Conservation (phyloP, 768 basidiomycete genomes). For the Auricularia sp. region DNA sequence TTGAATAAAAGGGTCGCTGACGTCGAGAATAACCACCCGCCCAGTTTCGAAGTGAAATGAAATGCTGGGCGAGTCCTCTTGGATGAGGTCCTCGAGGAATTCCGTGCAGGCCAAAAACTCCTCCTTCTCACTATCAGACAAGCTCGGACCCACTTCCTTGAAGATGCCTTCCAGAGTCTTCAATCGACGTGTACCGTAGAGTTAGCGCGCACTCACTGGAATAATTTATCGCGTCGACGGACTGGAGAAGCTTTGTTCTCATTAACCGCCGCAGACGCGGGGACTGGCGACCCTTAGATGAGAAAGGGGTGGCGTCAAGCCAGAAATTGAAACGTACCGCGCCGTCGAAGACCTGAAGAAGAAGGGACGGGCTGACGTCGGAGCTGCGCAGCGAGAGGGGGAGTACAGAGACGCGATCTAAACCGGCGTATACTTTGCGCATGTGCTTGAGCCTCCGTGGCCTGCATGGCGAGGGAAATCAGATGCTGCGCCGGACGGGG, state of each 20-base stretch:
- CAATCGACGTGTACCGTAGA: background rate
- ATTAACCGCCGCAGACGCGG: background rate
- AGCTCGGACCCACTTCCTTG: background rate
- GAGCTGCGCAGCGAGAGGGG: background rate
- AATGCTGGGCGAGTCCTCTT: background rate
- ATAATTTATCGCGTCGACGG: background rate
- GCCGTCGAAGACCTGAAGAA: background rate
- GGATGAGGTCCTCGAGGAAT: background rate
- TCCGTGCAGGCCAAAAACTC: background rate
- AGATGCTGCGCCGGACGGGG: background rate
- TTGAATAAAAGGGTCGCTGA: background rate
- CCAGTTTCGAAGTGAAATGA: background rate
- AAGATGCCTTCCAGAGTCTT: background rate
- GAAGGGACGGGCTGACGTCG: background rate
- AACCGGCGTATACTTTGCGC: background rate
- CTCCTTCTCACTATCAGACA: background rate
- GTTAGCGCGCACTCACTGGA: background rate
- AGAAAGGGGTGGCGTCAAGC: background rate
- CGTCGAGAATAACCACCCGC: background rate
- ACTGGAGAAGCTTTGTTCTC: background rate
- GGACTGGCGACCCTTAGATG: background rate
- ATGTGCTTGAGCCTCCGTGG: background rate
- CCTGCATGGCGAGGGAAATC: background rate
- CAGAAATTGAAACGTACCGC: background rate
- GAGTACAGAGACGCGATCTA: background rate